Evolutionary conservation across 768 basidiomycete genomes (phyloP).

Genomic region (Xerocomus brunneocitrinus): DNA sequence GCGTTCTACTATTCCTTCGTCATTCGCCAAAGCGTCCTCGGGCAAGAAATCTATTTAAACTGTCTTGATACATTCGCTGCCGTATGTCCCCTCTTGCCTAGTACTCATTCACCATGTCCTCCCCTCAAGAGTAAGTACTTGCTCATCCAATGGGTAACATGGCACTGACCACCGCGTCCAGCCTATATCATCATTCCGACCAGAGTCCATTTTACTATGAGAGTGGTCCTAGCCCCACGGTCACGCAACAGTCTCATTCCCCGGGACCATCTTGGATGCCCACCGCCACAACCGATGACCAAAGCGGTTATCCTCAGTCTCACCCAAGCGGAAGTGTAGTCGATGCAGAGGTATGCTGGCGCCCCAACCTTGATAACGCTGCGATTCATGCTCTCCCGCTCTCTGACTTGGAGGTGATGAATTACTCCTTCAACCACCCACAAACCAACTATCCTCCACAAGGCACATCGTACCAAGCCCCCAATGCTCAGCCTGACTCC

Average conservation of each 20-base stretch:
- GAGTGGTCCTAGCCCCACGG: conserved; percentile 1
- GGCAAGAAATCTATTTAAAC: conserved; percentile 23
- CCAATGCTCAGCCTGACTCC: neutral
- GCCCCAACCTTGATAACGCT: conserved; percentile 2
- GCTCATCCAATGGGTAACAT: neutral
- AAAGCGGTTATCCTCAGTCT: conserved; percentile 1
- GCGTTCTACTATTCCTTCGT: conserved; percentile 17
- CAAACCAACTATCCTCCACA: neutral
- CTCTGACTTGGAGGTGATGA: conserved; percentile 7
- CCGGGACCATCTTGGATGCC: conserved; percentile 3
- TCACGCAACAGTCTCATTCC: neutral
- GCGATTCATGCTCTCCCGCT: neutral
- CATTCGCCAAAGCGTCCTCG: conserved; percentile 17
- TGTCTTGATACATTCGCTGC: neutral
- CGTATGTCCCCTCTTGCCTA: conserved; percentile 5
- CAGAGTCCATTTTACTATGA: conserved; percentile 1
- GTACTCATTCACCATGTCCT: conserved; percentile 17
- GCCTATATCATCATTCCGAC: conserved; percentile 1
- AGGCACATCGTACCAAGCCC: neutral
- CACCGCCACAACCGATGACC: neutral
- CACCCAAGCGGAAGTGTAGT: conserved; percentile 4
- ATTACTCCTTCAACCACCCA: neutral
- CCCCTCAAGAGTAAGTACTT: conserved; percentile 16
- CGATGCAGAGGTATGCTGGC: conserved; percentile 5
- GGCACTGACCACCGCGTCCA: conserved; percentile 5